A percentile compares a stretch with the other conserved stretches of the same genome.
Evolutionary conservation across 768 basidiomycete genomes (phyloP).

Genomic region (Boletus reticuloceps): DNA sequence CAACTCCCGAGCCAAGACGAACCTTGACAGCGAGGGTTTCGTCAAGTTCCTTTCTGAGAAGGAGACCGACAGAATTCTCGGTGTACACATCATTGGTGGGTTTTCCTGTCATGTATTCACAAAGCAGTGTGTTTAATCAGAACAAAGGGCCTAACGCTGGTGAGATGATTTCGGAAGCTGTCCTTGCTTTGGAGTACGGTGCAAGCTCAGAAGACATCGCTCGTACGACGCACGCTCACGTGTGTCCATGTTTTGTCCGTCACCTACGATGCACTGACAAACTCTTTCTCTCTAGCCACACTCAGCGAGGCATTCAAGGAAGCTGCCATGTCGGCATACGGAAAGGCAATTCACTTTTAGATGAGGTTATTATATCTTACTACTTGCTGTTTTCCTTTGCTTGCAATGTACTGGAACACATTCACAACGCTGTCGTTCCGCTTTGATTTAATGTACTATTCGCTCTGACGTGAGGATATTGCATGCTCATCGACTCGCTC

Average conservation of each 20-base stretch:
- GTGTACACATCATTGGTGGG: constrained; percentile 88
- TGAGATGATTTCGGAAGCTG: constrained; percentile 92
- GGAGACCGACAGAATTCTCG: constrained; percentile 92
- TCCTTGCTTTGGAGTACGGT: constrained; percentile 91
- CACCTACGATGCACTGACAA: constrained; percentile 6
- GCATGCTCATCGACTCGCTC: not conserved
- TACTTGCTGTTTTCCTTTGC: constrained; percentile 10
- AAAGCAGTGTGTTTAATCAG: not conserved
- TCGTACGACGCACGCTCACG: constrained; percentile 90
- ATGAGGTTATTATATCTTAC: constrained; percentile 14
- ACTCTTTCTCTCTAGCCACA: constrained; percentile 49
- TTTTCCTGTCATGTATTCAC: not conserved
- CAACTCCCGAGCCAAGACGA: no score
- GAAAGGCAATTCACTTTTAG: constrained; percentile 85
- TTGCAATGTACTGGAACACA: constrained; percentile 21
- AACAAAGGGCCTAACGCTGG: constrained; percentile 80
- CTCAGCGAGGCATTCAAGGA: constrained; percentile 95
- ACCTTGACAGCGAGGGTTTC: constrained; percentile 77
- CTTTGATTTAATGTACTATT: not conserved
- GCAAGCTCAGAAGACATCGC: constrained; percentile 94
- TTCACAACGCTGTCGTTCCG: not conserved
- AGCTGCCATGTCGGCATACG: constrained; percentile 83
- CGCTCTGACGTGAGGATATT: not conserved
- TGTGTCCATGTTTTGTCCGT: constrained; percentile 38
- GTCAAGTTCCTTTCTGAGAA: constrained; percentile 95